A percentile compares a stretch with the other conserved stretches of the same genome.
These are phyloP conservation scores for Penicillium janthinellum DNA, from an alignment of 2,329 filamentous ascomycete species.

Conservation along the genomic window DNA sequence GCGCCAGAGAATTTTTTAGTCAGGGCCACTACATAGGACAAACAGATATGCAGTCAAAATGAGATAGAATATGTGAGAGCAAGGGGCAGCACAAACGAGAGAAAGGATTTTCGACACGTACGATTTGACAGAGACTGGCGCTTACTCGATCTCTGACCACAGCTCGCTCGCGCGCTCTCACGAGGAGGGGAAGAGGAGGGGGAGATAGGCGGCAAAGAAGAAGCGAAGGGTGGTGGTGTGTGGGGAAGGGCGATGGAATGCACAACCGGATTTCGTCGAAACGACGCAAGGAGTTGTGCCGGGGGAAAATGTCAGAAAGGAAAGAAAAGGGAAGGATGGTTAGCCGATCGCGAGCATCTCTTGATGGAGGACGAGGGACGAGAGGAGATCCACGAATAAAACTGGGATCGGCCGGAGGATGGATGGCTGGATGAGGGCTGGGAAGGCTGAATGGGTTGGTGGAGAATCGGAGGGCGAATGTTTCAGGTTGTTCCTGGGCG, in stretches of 20 bases:
- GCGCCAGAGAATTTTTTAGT: conserved; percentile 14
- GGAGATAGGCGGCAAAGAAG: conserved; percentile 10
- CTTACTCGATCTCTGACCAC: neutral
- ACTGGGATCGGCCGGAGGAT: conserved; percentile 2
- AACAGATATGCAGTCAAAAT: neutral
- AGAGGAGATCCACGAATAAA: conserved; percentile 10
- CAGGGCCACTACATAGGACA: conserved; percentile 11
- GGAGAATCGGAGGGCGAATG: conserved; percentile 4
- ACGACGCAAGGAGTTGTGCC: conserved; percentile 22
- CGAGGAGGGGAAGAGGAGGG: neutral
- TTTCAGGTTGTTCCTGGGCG: conserved; percentile 16
- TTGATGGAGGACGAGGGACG: neutral
- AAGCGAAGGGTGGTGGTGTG: conserved; percentile 12
- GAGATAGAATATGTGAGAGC: neutral
- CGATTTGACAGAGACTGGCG: conserved; percentile 6
- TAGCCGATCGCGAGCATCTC: conserved; percentile 27
- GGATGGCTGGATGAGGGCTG: neutral
- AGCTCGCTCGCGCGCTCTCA: neutral
- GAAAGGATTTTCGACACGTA: conserved; percentile 18
- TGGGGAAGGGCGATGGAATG: conserved; percentile 11
- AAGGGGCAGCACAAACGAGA: neutral
- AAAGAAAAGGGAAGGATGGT: conserved; percentile 16
- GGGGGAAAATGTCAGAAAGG: conserved; percentile 12
- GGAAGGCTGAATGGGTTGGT: conserved; percentile 8
- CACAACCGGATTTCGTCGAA: conserved; percentile 3